Conservation (phyloP, 345 rosid genomes). For the Salix brachista region DNA sequence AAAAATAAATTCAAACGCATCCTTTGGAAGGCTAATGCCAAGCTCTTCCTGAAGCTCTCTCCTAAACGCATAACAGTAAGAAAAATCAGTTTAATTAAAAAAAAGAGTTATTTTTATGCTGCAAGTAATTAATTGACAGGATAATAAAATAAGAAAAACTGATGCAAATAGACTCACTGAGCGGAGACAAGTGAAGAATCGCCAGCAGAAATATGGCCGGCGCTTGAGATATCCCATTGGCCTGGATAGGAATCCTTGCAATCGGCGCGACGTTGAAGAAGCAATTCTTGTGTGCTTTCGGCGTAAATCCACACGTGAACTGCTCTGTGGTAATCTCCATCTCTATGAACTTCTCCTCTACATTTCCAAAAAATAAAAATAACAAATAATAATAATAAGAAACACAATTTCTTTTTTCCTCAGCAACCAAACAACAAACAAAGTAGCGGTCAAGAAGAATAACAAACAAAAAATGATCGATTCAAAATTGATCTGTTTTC, state of each 20-base stretch:
- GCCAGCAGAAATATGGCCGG: conserved; percentile 93
- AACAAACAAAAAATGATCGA: no score
- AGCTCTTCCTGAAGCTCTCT: conserved; percentile 93
- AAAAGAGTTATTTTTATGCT: background rate
- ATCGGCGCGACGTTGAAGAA: conserved; percentile 75
- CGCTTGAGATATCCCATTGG: conserved; percentile 83
- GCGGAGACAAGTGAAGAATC: conserved; percentile 74
- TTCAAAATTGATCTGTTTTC: no score
- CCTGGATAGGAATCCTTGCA: conserved; percentile 90
- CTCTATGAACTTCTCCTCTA: conserved; percentile 71
- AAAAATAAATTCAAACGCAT: conserved; percentile 80
- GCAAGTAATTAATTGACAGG: no score
- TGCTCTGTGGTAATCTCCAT: conserved; percentile 89
- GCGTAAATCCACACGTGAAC: conserved; percentile 84
- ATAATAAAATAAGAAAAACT: background rate
- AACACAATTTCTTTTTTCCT: background rate
- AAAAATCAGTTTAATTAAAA: background rate
- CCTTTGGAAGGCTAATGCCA: conserved; percentile 72
- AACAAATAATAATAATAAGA: background rate
- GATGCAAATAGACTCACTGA: conserved; percentile 33
- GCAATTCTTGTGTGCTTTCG: conserved; percentile 71
- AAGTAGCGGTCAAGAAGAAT: no score
- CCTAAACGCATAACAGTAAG: conserved; percentile 33
- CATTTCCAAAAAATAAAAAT: background rate
- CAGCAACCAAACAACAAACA: no score